Conservation (phyloP, 352 stramenopile species). For the Thraustotheca clavata region DNA sequence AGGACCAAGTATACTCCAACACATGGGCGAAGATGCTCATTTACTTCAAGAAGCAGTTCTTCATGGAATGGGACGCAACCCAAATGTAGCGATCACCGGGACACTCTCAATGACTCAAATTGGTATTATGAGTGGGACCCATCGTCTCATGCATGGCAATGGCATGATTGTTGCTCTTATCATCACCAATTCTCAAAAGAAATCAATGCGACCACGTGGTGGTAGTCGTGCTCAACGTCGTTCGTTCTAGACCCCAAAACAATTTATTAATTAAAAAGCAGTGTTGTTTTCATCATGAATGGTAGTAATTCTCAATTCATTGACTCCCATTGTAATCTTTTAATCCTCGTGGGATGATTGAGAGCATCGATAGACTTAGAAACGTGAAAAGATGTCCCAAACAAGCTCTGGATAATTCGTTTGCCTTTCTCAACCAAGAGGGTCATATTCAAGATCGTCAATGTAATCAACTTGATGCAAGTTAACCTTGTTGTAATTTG, state of each 20-base stretch:
- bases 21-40: constrained; percentile 60
- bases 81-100: constrained; percentile 41
- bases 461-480: too few species aligned
- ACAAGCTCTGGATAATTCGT: too few species aligned
- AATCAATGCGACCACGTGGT: neutral
- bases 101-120: constrained; percentile 64
- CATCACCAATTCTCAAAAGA: constrained; percentile 76
- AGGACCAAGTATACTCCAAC: constrained; percentile 56
- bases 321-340: too few species aligned
- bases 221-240: neutral
- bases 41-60: constrained; percentile 40
- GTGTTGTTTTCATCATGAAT: too few species aligned
- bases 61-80: constrained; percentile 33
- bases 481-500: too few species aligned
- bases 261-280: too few species aligned
- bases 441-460: too few species aligned
- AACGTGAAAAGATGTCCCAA: too few species aligned
- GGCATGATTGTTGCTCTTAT: constrained; percentile 70
- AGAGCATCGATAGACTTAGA: too few species aligned
- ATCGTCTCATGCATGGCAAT: constrained; percentile 57
- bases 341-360: too few species aligned
- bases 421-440: too few species aligned
- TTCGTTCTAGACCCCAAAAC: constrained; percentile 14
- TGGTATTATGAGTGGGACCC: constrained; percentile 47
- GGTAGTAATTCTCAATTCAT: too few species aligned